phyloP scores from a whole-genome alignment of 345 rosid species.

The Bruguiera parviflora region DNA sequence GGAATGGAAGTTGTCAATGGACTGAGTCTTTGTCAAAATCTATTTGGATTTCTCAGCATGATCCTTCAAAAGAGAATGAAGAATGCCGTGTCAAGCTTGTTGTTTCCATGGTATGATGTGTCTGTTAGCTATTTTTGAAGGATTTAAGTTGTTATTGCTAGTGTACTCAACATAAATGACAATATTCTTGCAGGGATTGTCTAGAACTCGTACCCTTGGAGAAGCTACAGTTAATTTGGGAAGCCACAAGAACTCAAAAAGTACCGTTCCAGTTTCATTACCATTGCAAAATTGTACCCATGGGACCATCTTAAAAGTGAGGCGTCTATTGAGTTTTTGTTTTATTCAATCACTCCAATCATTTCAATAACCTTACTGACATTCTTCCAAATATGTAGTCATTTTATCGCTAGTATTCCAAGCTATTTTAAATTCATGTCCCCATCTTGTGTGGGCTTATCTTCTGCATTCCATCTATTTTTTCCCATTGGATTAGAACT shows the following conservation, averaged over 20 bases:
- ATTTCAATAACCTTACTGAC: not conserved
- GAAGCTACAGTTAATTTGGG: constrained; percentile 55
- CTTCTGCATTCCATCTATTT: too few relatives aligned
- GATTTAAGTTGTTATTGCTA: not conserved
- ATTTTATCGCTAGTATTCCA: too few relatives aligned
- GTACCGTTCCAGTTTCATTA: constrained; percentile 48
- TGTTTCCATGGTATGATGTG: constrained; percentile 43
- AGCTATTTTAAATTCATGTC: too few relatives aligned
- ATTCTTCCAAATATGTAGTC: not conserved
- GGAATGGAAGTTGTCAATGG: constrained; percentile 60
- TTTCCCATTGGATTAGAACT: too few relatives aligned
- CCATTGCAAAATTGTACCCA: constrained; percentile 51
- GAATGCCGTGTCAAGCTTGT: constrained; percentile 44
- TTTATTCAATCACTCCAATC: not conserved
- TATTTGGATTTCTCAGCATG: constrained; percentile 33
- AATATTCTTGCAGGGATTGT: constrained; percentile 41
- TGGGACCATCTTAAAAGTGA: constrained; percentile 51
- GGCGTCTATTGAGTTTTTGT: not conserved
- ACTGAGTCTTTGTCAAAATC: constrained; percentile 52
- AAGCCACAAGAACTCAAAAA: constrained; percentile 39
- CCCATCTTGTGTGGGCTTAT: too few relatives aligned
- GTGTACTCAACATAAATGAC: not conserved
- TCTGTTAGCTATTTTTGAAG: not conserved
- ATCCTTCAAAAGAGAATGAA: constrained; percentile 31
- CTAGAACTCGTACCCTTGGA: constrained; percentile 53